Evolutionary conservation across 2,329 filamentous ascomycete genomes (phyloP), one percentile per base, ranked within the genome.

Genomic region (Epichloe brachyelytri): DNA sequence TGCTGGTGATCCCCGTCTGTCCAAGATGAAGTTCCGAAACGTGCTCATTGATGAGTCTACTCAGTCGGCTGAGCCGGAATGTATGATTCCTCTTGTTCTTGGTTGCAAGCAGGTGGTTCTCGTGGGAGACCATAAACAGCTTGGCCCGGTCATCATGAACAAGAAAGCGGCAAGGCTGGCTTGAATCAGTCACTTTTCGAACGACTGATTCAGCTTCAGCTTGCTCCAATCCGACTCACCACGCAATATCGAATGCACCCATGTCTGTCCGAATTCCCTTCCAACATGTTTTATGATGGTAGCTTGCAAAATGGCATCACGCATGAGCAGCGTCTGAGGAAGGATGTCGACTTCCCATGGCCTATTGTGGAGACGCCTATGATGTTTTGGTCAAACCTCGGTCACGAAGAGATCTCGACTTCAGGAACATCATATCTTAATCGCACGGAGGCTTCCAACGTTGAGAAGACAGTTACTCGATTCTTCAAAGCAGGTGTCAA

Each of bases 301-400:
- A 93, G 88, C 51, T 77, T 98, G 51, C 93, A 98, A 68, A 98
- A 98, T 60, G 93, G 93, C 63, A 88, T 98, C 45, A 95, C 90
- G 0, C 86, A 86, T 65, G 83, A 88, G 58, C 85, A 95, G 63
- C 85, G 93, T 54, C 77, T 97, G 56, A 85, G 91, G 55, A 85
- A 85, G 57, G 91, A 98, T 60, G 88, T 98, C 30, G 93, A 98
- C 67, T 98, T 98, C 66, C 93, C 93, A 12, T 98, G 93, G 93
- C 93, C 93, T 3, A 88, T 95, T 33, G 80, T 76, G 19, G 91
- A 97, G 65, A 88, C 83, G 59, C 93, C 93, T 3, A 98, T 98
- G 93, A 97, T 97, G 93, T 98, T 98, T 72, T 98, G 93, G 93
- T 95, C 89, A 26, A 98, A 98, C 65, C 74, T 96, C 51, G 93